phyloP scores from a whole-genome alignment of 164 flowering plant species.

The Nelumbo lutea region DNA sequence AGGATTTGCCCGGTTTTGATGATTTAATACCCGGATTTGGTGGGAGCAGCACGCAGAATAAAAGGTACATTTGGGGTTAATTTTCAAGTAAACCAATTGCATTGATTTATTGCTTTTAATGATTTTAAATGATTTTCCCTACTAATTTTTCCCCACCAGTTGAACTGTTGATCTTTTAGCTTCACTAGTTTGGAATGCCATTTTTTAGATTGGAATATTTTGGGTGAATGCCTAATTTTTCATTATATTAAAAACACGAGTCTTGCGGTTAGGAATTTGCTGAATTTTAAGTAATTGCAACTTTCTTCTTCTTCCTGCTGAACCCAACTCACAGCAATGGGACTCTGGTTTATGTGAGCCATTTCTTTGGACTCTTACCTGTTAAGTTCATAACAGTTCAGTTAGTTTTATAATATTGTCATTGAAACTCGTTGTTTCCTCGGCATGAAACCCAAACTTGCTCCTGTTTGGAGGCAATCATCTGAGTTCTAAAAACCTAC shows the following conservation, averaged over 20 bases:
- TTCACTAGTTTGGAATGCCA: not conserved
- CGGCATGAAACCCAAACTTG: not conserved
- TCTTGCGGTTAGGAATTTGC: not conserved
- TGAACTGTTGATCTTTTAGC: not conserved
- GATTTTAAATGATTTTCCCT: not conserved
- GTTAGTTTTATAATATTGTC: too few relatives aligned
- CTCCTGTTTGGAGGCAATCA: not conserved
- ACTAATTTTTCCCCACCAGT: not conserved
- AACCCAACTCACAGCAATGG: not conserved
- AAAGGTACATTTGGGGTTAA: conserved; percentile 28
- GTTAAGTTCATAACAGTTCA: too few relatives aligned
- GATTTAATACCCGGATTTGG: conserved; percentile 56
- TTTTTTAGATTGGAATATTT: not conserved
- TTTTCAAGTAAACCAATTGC: not conserved
- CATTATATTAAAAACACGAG: not conserved
- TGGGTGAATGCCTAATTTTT: not conserved
- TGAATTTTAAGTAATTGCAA: not conserved
- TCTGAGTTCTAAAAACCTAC: too few relatives aligned
- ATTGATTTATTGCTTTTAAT: not conserved
- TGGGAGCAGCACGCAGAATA: conserved; percentile 24
- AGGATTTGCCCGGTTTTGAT: conserved; percentile 37
- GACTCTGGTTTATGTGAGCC: not conserved
- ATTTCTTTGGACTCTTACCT: not conserved
- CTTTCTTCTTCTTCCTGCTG: not conserved
- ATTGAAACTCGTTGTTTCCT: too few relatives aligned